Evolutionary conservation across 2,329 filamentous ascomycete genomes (phyloP), one percentile per base, ranked within the genome.

Genomic region (Hortaea sp.): DNA sequence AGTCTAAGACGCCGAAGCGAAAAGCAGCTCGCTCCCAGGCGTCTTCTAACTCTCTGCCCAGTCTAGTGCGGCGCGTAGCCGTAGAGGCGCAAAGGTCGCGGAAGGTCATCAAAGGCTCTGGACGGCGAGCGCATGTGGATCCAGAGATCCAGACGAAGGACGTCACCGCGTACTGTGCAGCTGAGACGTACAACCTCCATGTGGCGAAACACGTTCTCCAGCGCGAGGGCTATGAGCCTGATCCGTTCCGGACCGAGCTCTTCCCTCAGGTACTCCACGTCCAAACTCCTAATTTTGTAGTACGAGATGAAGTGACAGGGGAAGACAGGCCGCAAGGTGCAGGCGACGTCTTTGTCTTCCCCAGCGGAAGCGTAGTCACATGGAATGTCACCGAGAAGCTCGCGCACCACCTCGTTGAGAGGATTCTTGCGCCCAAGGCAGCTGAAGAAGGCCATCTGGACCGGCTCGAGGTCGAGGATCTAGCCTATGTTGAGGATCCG

Each of bases 281-380:
- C 10, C 70, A 70, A 46, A 69, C 67, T 6, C 64, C 63, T 0
- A 67, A 67, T 41, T 57, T 63, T 43, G 56, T 64, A 5, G 56
- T 61, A 12, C 62, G 29, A 48, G 59, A 66, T 45, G 41, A 75
- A 9, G 74, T 50, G 66, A 70, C 42, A 64, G 71, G 69, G 45
- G 71, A 72, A 59, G 56, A 57, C 20, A 52, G 45, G 29, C 42
- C 48, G 12, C 52, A 55, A 42, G 61, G 55, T 5, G 51, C 51
- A 5, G 89, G 88, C 31, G 92, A 98, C 67, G 80, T 97, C 43
- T 97, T 97, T 62, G 82, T 98, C 47, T 98, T 98, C 55, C 88
- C 90, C 6, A 95, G 89, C 0, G 92, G 92, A 7, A 94, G 89
- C 9, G 77, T 97, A 6, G 92, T 97, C 5, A 84, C 87, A 27